These are phyloP conservation scores for Alternaria arbusti DNA, from an alignment of 2,329 filamentous ascomycete species.

Conservation along the genomic window DNA sequence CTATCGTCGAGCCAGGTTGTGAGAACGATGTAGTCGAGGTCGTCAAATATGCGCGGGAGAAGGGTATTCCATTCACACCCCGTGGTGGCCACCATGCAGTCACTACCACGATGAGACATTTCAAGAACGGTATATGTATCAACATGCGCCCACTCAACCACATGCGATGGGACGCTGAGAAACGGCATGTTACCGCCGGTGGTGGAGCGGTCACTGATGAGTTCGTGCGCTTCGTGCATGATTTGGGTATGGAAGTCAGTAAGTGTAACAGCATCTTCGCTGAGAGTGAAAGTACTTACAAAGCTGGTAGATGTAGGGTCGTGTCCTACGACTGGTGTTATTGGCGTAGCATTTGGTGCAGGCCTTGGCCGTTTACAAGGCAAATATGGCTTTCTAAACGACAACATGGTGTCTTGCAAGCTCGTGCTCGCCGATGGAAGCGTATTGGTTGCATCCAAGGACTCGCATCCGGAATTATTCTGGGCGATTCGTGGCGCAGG, in stretches of 20 bases:
- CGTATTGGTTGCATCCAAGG: not conserved
- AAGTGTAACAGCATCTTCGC: not conserved
- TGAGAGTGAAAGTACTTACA: not conserved
- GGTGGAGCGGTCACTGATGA: constrained; percentile 7
- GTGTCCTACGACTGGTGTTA: constrained; percentile 8
- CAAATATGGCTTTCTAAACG: constrained; percentile 9
- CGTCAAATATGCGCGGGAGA: constrained; percentile 7
- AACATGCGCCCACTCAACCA: constrained; percentile 9
- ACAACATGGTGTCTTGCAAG: constrained; percentile 9
- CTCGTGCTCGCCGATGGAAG: constrained; percentile 3
- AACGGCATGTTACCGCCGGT: not conserved
- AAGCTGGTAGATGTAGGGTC: constrained; percentile 1
- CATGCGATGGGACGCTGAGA: constrained; percentile 4
- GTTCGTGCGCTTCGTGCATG: constrained; percentile 6
- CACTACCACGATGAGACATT: constrained; percentile 6
- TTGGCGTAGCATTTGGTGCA: constrained; percentile 9
- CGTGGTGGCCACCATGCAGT: constrained; percentile 7
- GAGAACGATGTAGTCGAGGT: not conserved
- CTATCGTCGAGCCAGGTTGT: constrained; percentile 2
- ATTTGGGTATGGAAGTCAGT: constrained; percentile 11
- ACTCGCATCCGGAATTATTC: not conserved
- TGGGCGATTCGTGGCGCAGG: constrained; percentile 6
- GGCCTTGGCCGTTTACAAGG: constrained; percentile 9
- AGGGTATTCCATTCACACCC: constrained; percentile 8
- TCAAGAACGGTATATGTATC: constrained; percentile 9